A percentile compares a stretch with the other conserved stretches of the same genome.
phyloP scores from a whole-genome alignment of 2,329 filamentous ascomycete genomes.

The Malbranchea cinnamomea region DNA sequence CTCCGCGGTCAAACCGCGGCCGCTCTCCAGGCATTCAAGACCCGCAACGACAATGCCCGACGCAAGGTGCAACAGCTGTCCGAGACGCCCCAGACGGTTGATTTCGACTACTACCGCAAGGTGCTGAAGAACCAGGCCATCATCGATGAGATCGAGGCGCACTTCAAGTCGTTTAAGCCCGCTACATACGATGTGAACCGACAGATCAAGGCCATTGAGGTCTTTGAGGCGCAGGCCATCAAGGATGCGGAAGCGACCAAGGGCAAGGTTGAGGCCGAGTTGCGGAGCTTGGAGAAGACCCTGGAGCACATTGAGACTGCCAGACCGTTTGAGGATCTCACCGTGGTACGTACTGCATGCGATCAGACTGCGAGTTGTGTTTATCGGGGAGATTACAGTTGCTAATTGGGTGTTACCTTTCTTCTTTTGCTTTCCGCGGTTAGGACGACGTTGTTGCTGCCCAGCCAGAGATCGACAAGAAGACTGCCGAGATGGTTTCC shows the following conservation, averaged over 20 bases:
- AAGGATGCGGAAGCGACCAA: constrained; percentile 97
- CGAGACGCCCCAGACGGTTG: constrained; percentile 71
- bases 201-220: constrained; percentile 96
- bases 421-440: constrained; percentile 1
- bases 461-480: constrained; percentile 93
- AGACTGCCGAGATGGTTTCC: constrained; percentile 83
- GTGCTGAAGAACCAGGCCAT: constrained; percentile 92
- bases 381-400: background rate
- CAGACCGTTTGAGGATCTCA: constrained; percentile 90
- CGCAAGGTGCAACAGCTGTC: constrained; percentile 76
- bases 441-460: constrained; percentile 91
- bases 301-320: constrained; percentile 95
- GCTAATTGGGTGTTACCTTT: background rate
- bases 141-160: constrained; percentile 93
- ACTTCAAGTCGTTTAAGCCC: constrained; percentile 84
- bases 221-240: constrained; percentile 91
- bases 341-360: constrained; percentile 58
- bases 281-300: constrained; percentile 86
- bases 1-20: constrained; percentile 88
- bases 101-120: constrained; percentile 86
- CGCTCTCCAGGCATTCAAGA: constrained; percentile 93
- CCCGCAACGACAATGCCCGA: constrained; percentile 97
- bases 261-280: constrained; percentile 85
- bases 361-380: constrained; percentile 1
- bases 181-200: constrained; percentile 79